Evolutionary conservation across 306 rosid species (phyloP).

Genomic region (Dryas octopetala): DNA sequence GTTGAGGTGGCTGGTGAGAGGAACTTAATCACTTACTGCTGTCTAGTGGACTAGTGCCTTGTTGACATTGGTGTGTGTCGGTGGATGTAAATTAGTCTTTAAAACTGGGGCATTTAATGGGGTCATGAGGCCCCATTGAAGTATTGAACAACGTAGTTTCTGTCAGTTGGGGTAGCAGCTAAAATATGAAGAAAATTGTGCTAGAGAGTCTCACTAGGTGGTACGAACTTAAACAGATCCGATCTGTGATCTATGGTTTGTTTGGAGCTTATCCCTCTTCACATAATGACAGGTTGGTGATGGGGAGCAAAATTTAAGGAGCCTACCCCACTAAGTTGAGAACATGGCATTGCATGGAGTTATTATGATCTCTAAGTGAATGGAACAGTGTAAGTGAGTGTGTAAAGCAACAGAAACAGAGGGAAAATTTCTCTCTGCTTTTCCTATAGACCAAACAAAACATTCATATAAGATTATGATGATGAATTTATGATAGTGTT

Average conservation of each 20-base stretch:
- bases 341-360: slow-evolving; percentile 21
- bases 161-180: slow-evolving; percentile 40
- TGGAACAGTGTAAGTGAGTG: not conserved
- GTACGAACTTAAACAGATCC: slow-evolving; percentile 37
- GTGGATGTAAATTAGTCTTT: slow-evolving; percentile 39
- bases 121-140: slow-evolving; percentile 30
- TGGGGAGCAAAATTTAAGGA: slow-evolving; percentile 42
- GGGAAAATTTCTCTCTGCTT: slow-evolving; percentile 1
- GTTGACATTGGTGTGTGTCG: slow-evolving; percentile 52
- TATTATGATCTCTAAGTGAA: not conserved
- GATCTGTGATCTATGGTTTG: slow-evolving; percentile 17
- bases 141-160: slow-evolving; percentile 29
- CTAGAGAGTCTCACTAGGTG: not conserved
- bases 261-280: slow-evolving; percentile 32
- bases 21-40: not conserved
- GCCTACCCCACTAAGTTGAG: slow-evolving; percentile 44
- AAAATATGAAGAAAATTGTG: slow-evolving; percentile 18
- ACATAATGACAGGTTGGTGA: slow-evolving; percentile 56
- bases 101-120: slow-evolving; percentile 40
- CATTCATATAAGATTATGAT: slow-evolving; percentile 4
- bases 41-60: not conserved
- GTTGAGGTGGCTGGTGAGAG: not conserved
- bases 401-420: not conserved
- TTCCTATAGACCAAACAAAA: slow-evolving; percentile 22
- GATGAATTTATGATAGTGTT: slow-evolving; percentile 5